Conservation (phyloP, 306 rosid genomes). For the Cicer pinnatifidum region DNA sequence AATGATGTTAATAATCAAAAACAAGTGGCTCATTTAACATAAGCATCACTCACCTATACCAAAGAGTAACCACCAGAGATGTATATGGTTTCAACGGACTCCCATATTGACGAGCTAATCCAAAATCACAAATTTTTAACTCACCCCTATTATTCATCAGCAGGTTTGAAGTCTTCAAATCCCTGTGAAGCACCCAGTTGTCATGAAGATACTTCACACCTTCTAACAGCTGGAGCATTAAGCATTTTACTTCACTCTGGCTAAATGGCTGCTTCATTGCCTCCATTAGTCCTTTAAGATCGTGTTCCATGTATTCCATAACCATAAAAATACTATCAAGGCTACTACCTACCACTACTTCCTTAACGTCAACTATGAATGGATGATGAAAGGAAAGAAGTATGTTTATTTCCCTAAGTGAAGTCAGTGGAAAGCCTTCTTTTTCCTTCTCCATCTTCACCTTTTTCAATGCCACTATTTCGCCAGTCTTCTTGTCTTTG, state of each 20-base stretch:
- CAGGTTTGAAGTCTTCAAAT: slow-evolving; percentile 90
- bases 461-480: slow-evolving; percentile 95
- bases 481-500: slow-evolving; percentile 84
- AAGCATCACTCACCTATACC: slow-evolving; percentile 75
- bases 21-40: slow-evolving; percentile 22
- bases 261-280: slow-evolving; percentile 96
- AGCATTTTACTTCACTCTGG: slow-evolving; percentile 99
- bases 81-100: slow-evolving; percentile 98
- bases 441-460: slow-evolving; percentile 99
- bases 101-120: slow-evolving; percentile 98
- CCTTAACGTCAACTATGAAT: slow-evolving; percentile 92
- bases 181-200: slow-evolving; percentile 99
- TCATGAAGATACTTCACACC: slow-evolving; percentile 98
- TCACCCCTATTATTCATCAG: slow-evolving; percentile 95
- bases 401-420: slow-evolving; percentile 96
- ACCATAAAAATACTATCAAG: slow-evolving; percentile 99
- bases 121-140: slow-evolving; percentile 96
- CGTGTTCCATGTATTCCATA: slow-evolving; percentile 99
- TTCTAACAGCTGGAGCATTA: slow-evolving; percentile 90
- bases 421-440: slow-evolving; percentile 97
- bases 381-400: slow-evolving; percentile 98
- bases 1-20: slow-evolving; percentile 10
- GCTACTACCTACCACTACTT: slow-evolving; percentile 97
- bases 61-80: slow-evolving; percentile 96
- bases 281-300: slow-evolving; percentile 95